These are phyloP conservation scores for Talaromyces islandicus DNA, from an alignment of 2,329 filamentous ascomycete genomes.

Conservation along the genomic window DNA sequence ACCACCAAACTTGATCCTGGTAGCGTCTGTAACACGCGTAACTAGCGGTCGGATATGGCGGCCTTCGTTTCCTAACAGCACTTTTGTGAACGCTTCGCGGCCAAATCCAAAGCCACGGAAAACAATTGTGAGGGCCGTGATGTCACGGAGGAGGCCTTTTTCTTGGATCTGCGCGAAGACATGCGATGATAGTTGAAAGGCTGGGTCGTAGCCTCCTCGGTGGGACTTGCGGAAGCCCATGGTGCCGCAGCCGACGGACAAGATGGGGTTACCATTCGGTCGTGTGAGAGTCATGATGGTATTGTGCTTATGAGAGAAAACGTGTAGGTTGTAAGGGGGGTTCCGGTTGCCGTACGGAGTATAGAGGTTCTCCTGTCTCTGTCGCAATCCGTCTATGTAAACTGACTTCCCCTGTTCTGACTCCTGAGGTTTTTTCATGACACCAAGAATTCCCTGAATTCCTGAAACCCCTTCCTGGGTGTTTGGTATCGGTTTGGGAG, in stretches of 20 bases:
- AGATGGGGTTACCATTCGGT: slow-evolving; percentile 70
- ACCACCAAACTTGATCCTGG: slow-evolving; percentile 92
- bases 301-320: slow-evolving; percentile 88
- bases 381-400: slow-evolving; percentile 8
- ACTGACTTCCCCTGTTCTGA: slow-evolving; percentile 1
- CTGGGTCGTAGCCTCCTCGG: slow-evolving; percentile 80
- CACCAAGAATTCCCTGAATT: slow-evolving; percentile 2
- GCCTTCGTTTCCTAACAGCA: slow-evolving; percentile 80
- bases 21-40: slow-evolving; percentile 73
- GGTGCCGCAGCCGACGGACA: slow-evolving; percentile 77
- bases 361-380: slow-evolving; percentile 8
- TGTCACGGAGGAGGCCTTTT: slow-evolving; percentile 68
- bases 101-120: slow-evolving; percentile 81
- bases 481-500: background rate
- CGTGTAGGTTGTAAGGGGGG: slow-evolving; percentile 73
- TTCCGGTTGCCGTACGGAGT: slow-evolving; percentile 27
- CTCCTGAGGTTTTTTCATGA: slow-evolving; percentile 12
- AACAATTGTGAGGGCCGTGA: slow-evolving; percentile 71
- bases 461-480: slow-evolving; percentile 1
- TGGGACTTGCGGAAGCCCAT: slow-evolving; percentile 84
- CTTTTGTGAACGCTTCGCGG: slow-evolving; percentile 83
- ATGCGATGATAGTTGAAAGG: slow-evolving; percentile 81
- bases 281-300: slow-evolving; percentile 86
- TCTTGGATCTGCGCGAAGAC: slow-evolving; percentile 80
- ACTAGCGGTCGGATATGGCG: slow-evolving; percentile 68